These are phyloP conservation scores for Flaveria bidentis DNA, from an alignment of 129 eudicot species.

Conservation along the genomic window DNA sequence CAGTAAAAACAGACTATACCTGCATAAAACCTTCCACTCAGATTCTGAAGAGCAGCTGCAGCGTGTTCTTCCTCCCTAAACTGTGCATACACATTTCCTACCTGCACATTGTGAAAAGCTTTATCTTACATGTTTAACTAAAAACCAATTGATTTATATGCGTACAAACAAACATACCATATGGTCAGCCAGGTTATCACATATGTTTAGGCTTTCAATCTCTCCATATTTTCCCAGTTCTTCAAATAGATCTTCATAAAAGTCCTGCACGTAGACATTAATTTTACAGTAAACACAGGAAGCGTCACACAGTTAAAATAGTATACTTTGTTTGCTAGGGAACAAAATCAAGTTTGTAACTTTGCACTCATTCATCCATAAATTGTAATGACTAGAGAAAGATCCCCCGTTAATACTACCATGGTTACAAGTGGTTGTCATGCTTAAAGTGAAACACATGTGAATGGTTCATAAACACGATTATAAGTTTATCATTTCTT, in stretches of 20 bases:
- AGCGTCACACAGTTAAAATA: background rate
- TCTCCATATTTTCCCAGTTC: constrained; percentile 97
- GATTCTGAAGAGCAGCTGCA: constrained; percentile 72
- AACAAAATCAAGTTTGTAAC: background rate
- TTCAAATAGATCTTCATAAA: constrained; percentile 88
- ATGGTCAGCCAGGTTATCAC: constrained; percentile 98
- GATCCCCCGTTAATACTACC: background rate
- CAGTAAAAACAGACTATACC: constrained; percentile 1
- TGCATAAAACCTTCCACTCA: constrained; percentile 90
- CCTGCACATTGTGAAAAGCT: constrained; percentile 37
- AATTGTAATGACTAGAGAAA: background rate
- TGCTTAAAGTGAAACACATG: background rate
- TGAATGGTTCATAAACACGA: background rate
- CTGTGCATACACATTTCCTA: constrained; percentile 94
- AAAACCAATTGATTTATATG: background rate
- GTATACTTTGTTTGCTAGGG: background rate
- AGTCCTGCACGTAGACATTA: constrained; percentile 55
- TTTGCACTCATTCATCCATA: background rate
- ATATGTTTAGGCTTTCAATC: constrained; percentile 87
- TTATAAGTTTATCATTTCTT: background rate
- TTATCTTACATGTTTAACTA: background rate
- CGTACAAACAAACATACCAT: constrained; percentile 52
- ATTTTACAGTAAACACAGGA: background rate
- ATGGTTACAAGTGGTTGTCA: background rate
- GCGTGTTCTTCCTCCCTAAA: constrained; percentile 99